phyloP scores from a whole-genome alignment of 2,329 filamentous ascomycete genomes.

The Polychaeton citri region DNA sequence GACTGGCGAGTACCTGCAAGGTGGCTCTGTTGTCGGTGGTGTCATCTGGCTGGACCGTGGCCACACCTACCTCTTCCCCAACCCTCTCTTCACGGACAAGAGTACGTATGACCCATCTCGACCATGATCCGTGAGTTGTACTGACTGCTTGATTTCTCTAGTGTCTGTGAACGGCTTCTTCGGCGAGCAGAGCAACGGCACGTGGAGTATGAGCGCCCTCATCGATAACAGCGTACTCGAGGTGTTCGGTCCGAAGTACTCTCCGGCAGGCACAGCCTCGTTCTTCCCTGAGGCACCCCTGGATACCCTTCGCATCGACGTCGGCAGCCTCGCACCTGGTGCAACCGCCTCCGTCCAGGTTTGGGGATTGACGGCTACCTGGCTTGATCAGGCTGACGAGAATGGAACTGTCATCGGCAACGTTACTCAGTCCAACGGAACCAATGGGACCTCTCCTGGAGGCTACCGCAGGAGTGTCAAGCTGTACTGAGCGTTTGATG shows the following conservation, averaged over 20 bases:
- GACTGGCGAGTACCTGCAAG: constrained; percentile 35
- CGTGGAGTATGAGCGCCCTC: constrained; percentile 34
- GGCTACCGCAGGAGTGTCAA: too few species aligned
- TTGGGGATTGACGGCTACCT: constrained; percentile 26
- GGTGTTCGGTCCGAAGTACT: constrained; percentile 38
- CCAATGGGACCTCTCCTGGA: too few species aligned
- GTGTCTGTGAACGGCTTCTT: constrained; percentile 25
- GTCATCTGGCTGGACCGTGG: constrained; percentile 41
- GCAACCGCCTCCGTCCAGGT: constrained; percentile 26
- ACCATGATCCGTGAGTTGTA: too few species aligned
- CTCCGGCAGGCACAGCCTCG: constrained; percentile 35
- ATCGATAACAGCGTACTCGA: constrained; percentile 44
- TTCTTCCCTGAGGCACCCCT: constrained; percentile 37
- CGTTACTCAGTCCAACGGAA: too few species aligned
- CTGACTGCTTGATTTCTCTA: too few species aligned
- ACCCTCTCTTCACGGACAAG: constrained; percentile 39
- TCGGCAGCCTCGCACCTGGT: constrained; percentile 22
- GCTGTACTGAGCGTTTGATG: too few species aligned
- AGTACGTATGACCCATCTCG: too few species aligned
- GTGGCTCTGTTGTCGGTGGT: constrained; percentile 37
- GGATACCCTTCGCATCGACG: constrained; percentile 23
- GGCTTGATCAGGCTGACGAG: constrained; percentile 19
- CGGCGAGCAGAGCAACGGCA: constrained; percentile 14
- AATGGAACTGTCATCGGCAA: constrained; percentile 24
- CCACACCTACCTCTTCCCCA: constrained; percentile 13